Conservation (phyloP, 805 yeast genomes). For the Ogataea sp. region DNA sequence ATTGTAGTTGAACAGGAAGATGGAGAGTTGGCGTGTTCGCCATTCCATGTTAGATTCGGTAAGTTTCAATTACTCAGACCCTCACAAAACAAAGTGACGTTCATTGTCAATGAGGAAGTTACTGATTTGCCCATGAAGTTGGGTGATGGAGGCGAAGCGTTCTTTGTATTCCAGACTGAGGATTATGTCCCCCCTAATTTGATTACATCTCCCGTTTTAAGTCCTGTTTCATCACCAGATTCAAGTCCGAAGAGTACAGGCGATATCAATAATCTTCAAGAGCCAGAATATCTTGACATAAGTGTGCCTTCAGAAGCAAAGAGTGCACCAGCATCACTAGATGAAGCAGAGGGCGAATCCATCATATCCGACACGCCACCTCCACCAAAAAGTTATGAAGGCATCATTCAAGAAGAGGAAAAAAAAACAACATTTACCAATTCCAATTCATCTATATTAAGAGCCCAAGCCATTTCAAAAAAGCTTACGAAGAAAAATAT, state of each 20-base stretch:
- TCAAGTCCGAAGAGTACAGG: slow-evolving; percentile 19
- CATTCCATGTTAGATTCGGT: slow-evolving; percentile 95
- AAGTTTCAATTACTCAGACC: slow-evolving; percentile 89
- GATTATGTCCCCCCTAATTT: slow-evolving; percentile 67
- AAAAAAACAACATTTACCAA: slow-evolving; percentile 7
- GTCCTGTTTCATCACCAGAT: slow-evolving; percentile 56
- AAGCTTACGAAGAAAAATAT: slow-evolving; percentile 65
- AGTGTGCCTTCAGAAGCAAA: slow-evolving; percentile 11
- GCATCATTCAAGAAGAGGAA: neutral
- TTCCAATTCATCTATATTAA: slow-evolving; percentile 30
- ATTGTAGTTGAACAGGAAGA: slow-evolving; percentile 87
- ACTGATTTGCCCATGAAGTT: slow-evolving; percentile 91
- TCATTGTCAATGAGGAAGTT: slow-evolving; percentile 73
- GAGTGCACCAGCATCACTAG: neutral
- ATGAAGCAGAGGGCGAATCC: neutral
- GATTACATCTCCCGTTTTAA: slow-evolving; percentile 79
- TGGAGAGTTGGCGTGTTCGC: slow-evolving; percentile 71
- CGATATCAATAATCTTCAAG: slow-evolving; percentile 20
- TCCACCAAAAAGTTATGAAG: slow-evolving; percentile 5
- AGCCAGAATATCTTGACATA: slow-evolving; percentile 45
- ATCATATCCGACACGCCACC: slow-evolving; percentile 5
- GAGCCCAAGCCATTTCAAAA: slow-evolving; percentile 55
- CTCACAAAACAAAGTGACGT: slow-evolving; percentile 88
- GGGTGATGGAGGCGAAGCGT: slow-evolving; percentile 97
- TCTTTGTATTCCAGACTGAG: slow-evolving; percentile 87